Percentiles rank a stretch among this genome's conserved stretches.
phyloP scores from a whole-genome alignment of 73 alveolate genomes.

The Effrenium voratum region DNA sequence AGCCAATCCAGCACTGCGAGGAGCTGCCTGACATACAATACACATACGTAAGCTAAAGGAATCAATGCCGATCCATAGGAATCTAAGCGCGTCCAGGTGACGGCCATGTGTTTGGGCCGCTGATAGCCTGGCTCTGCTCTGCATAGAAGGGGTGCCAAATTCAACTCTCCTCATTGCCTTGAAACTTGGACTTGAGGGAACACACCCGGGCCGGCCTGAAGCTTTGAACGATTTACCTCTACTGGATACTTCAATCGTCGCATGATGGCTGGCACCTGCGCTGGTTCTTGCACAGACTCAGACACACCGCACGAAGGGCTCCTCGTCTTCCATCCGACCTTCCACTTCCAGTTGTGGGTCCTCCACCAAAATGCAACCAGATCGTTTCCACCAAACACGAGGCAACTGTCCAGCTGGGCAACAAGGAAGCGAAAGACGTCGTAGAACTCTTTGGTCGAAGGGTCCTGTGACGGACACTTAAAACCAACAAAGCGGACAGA shows the following conservation, averaged over 20 bases:
- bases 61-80: too few species aligned
- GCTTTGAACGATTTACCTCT: slow-evolving; percentile 88
- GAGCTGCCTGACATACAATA: slow-evolving; percentile 34
- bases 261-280: slow-evolving; percentile 89
- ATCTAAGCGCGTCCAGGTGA: background rate
- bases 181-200: too few species aligned
- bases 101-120: slow-evolving; percentile 94
- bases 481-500: background rate
- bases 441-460: slow-evolving; percentile 83
- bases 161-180: too few species aligned
- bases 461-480: slow-evolving; percentile 28
- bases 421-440: slow-evolving; percentile 84
- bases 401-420: slow-evolving; percentile 57
- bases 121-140: slow-evolving; percentile 44
- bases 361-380: background rate
- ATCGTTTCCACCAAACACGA: background rate
- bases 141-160: too few species aligned
- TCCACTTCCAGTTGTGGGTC: slow-evolving; percentile 87
- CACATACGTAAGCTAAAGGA: too few species aligned
- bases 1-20: slow-evolving; percentile 92
- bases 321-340: slow-evolving; percentile 92
- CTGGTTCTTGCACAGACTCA: too few species aligned
- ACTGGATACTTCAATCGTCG: slow-evolving; percentile 90
- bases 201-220: slow-evolving; percentile 22
- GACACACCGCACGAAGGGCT: background rate